These are phyloP conservation scores for Anthostomella pinea DNA, from an alignment of 2,329 filamentous ascomycete genomes.

Conservation along the genomic window DNA sequence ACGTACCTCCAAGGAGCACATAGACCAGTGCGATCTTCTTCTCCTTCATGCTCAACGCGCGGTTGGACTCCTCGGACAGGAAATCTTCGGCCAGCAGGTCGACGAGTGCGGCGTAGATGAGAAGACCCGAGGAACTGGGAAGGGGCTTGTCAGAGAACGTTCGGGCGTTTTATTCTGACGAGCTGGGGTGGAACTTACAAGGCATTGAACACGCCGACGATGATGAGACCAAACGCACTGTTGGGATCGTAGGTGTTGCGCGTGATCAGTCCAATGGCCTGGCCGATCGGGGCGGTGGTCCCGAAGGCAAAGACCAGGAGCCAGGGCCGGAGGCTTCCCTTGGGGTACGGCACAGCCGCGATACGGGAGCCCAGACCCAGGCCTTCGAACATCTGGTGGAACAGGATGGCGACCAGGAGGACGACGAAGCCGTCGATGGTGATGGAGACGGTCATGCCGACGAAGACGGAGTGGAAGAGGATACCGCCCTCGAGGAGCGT, in stretches of 20 bases:
- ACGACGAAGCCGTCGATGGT: slow-evolving; percentile 65
- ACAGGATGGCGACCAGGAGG: slow-evolving; percentile 65
- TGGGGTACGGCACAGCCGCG: slow-evolving; percentile 60
- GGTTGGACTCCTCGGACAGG: slow-evolving; percentile 54
- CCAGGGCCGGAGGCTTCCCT: slow-evolving; percentile 57
- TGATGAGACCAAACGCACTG: slow-evolving; percentile 61
- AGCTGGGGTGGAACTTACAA: slow-evolving; percentile 50
- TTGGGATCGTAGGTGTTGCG: slow-evolving; percentile 59
- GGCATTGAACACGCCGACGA: slow-evolving; percentile 64
- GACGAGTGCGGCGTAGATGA: slow-evolving; percentile 61
- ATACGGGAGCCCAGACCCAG: slow-evolving; percentile 70
- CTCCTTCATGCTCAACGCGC: slow-evolving; percentile 48
- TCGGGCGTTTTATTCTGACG: too few relatives aligned
- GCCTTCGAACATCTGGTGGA: slow-evolving; percentile 69
- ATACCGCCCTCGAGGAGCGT: slow-evolving; percentile 75
- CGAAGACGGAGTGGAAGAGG: slow-evolving; percentile 75
- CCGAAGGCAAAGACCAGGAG: slow-evolving; percentile 60
- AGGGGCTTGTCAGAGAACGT: too few relatives aligned
- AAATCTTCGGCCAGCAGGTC: slow-evolving; percentile 65
- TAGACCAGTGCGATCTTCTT: slow-evolving; percentile 52
- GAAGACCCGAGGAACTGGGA: slow-evolving; percentile 53
- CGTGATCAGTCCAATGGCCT: slow-evolving; percentile 59
- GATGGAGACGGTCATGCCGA: slow-evolving; percentile 70
- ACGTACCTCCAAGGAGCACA: slow-evolving; percentile 50
- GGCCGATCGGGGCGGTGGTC: slow-evolving; percentile 61